Conservation (phyloP, 805 yeast species). For the Suhomyces emberorum region DNA sequence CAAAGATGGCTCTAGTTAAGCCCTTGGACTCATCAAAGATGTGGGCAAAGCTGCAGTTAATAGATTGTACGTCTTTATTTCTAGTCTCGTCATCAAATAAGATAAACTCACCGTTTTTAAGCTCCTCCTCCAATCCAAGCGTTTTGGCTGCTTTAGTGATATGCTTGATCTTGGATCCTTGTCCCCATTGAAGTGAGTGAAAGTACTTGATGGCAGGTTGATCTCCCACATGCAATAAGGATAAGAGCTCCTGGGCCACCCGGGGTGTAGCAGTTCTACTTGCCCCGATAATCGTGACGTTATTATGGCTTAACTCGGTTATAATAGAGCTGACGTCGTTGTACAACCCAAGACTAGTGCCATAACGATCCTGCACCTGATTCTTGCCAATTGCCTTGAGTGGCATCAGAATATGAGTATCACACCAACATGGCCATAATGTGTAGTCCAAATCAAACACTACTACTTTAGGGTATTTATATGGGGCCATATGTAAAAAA, state of each 20-base stretch:
- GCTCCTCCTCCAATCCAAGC: conserved; percentile 46
- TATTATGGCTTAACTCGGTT: conserved; percentile 44
- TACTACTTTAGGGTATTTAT: conserved; percentile 41
- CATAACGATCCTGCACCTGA: conserved; percentile 49
- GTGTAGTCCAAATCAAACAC: conserved; percentile 78
- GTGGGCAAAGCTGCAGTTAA: conserved; percentile 69
- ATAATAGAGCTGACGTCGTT: conserved; percentile 67
- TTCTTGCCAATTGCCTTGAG: conserved; percentile 18
- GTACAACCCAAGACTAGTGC: conserved; percentile 56
- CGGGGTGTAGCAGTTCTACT: conserved; percentile 77
- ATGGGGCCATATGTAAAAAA: background rate
- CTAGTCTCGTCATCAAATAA: conserved; percentile 79
- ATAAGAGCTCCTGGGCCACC: conserved; percentile 65
- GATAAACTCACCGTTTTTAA: conserved; percentile 39
- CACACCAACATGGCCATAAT: conserved; percentile 84
- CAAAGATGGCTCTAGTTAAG: conserved; percentile 53
- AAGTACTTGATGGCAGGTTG: conserved; percentile 51
- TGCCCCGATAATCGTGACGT: conserved; percentile 61
- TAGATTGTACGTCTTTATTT: conserved; percentile 67
- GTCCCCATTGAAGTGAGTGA: conserved; percentile 67
- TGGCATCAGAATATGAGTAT: conserved; percentile 65
- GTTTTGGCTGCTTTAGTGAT: conserved; percentile 47
- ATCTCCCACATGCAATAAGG: conserved; percentile 50
- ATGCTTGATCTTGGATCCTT: conserved; percentile 56
- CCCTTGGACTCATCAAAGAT: conserved; percentile 57